Evolutionary conservation across 2,329 filamentous ascomycete genomes (phyloP).

Genomic region (Fusarium tuaranense): DNA sequence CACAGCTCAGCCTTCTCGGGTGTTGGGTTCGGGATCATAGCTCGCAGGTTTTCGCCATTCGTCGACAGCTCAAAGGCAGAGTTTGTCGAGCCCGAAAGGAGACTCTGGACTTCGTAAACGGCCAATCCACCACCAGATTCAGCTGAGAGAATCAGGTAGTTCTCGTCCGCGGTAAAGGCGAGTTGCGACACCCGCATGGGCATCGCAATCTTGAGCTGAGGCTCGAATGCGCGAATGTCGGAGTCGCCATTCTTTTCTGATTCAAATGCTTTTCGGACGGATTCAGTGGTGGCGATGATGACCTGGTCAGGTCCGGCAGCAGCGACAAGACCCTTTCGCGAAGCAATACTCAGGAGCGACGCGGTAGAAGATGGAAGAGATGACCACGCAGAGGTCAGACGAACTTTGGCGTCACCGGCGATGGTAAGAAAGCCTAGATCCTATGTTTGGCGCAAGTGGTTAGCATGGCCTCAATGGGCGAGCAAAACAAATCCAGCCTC

Average conservation of each 20-base stretch:
- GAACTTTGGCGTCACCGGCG: conserved; percentile 84
- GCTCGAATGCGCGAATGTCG: conserved; percentile 77
- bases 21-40: conserved; percentile 84
- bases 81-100: conserved; percentile 75
- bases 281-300: conserved; percentile 80
- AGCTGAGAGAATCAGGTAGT: conserved; percentile 83
- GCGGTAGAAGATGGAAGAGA: conserved; percentile 79
- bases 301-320: conserved; percentile 87
- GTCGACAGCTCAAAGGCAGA: conserved; percentile 82
- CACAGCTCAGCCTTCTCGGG: conserved; percentile 78
- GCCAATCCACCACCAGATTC: conserved; percentile 85
- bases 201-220: conserved; percentile 79
- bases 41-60: conserved; percentile 78
- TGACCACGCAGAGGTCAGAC: conserved; percentile 83
- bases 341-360: conserved; percentile 86
- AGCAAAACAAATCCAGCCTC: conserved; percentile 23
- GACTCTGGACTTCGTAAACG: conserved; percentile 80
- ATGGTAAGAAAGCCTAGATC: conserved; percentile 85
- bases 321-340: conserved; percentile 82
- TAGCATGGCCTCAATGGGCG: conserved; percentile 29
- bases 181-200: conserved; percentile 86
- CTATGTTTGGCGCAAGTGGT: conserved; percentile 52
- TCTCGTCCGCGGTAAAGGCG: conserved; percentile 90
- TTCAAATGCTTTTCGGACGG: conserved; percentile 81
- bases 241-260: conserved; percentile 68